Evolutionary conservation across 495 filamentous ascomycete genomes (phyloP).

Genomic region (Penicillium arizonense): DNA sequence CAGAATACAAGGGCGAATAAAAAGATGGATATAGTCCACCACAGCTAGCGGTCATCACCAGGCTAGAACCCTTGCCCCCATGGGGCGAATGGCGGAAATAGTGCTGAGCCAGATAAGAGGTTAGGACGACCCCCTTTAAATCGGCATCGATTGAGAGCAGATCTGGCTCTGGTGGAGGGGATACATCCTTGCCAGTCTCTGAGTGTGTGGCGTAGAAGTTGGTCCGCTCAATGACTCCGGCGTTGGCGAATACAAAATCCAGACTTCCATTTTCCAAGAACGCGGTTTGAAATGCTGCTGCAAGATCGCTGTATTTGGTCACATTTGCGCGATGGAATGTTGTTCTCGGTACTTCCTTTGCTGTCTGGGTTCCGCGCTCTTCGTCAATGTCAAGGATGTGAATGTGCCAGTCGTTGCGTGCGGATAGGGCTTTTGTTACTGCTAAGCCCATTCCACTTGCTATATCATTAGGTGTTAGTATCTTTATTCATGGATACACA

Average conservation of each 20-base stretch:
- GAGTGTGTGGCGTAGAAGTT: conserved; percentile 17
- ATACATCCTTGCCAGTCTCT: background rate
- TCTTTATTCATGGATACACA: background rate
- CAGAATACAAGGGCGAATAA: conserved; percentile 18
- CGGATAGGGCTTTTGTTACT: conserved; percentile 10
- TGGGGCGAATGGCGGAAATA: conserved; percentile 22
- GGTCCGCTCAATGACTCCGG: conserved; percentile 16
- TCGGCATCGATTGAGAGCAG: conserved; percentile 16
- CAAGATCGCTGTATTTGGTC: conserved; percentile 17
- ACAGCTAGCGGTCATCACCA: conserved; percentile 24
- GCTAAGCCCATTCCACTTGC: conserved; percentile 19
- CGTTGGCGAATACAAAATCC: conserved; percentile 24
- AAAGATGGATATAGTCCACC: conserved; percentile 17
- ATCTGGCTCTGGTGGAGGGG: conserved; percentile 17
- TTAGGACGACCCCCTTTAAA: conserved; percentile 18
- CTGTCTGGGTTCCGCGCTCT: conserved; percentile 5
- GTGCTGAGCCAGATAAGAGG: conserved; percentile 21
- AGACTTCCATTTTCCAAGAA: conserved; percentile 1
- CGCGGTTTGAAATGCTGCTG: conserved; percentile 10
- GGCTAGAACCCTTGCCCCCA: conserved; percentile 4
- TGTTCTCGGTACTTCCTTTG: conserved; percentile 1
- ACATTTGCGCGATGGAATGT: conserved; percentile 14
- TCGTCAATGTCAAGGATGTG: conserved; percentile 18
- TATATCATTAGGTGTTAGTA: background rate
- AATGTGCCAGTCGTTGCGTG: conserved; percentile 6